Base-by-base conservation (phyloP, 2,329 filamentous ascomycete genomes). In the Pyrenophora teres region DNA sequence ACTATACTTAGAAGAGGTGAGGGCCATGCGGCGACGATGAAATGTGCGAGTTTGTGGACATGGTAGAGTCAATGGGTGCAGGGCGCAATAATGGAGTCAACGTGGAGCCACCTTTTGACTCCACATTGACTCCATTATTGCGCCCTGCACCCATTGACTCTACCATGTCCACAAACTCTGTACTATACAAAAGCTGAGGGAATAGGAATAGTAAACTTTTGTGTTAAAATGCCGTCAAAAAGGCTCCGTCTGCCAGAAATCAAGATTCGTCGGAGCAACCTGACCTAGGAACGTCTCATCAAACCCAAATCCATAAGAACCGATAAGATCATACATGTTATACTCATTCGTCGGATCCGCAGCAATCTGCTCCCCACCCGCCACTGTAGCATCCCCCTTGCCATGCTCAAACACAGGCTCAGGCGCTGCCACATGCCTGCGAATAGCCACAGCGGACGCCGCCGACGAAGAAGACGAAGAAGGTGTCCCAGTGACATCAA, bases 281-380 rank as follows among this genome's bases (percentile, higher is more conserved):
- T 69, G 65, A 15, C 64, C 63, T 15, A 70, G 45, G n/a, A 69
- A 70, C 3, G 65, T 62, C 46, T 69, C 68, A 25, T 70, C 67
- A 39, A 69, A 69, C 4, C 67, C 67, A 47, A 70, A 70, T 15
- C 67, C 67, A 52, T 70, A 70, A 10, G 60, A 68, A 6, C 64
- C 63, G 27, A 69, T 67, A 40, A 70, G 39, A 44, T 70, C 62
- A 44, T 68, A 66, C 59, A 66, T 67, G 25, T 62, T 65, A 40
- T 60, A 66, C 12, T 56, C 58, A 30, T 60, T 57, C 15, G 56
- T 40, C 9, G 48, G 38, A 27, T 58, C 46, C 10, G 37, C 15
- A 35, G 36, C 33, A 3, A 23, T n/a, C 7, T 31, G 7, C 25
- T 41, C 21, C 33, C 44, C 8, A 35, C 42, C 2, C 43, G 19